Evolutionary conservation across 1,284 basidiomycete species (phyloP).

Genomic region (Entoloma clypeatum): DNA sequence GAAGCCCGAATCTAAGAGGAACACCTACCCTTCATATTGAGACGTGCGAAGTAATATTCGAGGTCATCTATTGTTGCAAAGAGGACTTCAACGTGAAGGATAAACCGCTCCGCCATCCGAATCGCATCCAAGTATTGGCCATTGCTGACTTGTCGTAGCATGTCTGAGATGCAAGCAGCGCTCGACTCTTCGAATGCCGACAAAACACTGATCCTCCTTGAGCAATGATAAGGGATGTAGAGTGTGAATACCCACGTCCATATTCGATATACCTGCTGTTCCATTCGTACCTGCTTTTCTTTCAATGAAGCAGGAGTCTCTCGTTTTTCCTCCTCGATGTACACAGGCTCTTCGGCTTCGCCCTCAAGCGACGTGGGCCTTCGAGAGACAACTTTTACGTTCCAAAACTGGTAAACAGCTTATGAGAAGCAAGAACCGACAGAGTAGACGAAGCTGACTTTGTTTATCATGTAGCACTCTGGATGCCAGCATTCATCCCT

Average conservation of each 20-base stretch:
- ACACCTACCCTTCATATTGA: slow-evolving; percentile 77
- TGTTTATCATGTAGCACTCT: slow-evolving; percentile 99
- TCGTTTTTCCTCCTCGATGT: slow-evolving; percentile 70
- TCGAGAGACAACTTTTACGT: slow-evolving; percentile 90
- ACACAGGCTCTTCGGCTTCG: slow-evolving; percentile 48
- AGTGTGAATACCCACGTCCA: slow-evolving; percentile 72
- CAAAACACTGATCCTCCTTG: slow-evolving; percentile 78
- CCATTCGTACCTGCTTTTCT: slow-evolving; percentile 92
- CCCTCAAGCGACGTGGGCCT: slow-evolving; percentile 57
- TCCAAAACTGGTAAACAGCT: slow-evolving; percentile 79
- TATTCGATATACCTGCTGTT: slow-evolving; percentile 96
- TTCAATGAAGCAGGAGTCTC: slow-evolving; percentile 85
- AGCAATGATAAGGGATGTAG: too few relatives aligned
- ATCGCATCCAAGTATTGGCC: slow-evolving; percentile 96
- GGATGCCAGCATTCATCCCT: slow-evolving; percentile 99
- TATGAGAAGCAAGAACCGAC: slow-evolving; percentile 9
- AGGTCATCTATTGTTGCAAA: slow-evolving; percentile 98
- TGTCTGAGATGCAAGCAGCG: slow-evolving; percentile 99
- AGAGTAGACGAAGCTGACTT: slow-evolving; percentile 47
- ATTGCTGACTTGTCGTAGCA: slow-evolving; percentile 96
- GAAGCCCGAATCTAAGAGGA: slow-evolving; percentile 7
- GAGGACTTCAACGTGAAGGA: slow-evolving; percentile 96
- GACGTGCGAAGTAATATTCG: slow-evolving; percentile 82
- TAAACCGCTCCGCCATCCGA: slow-evolving; percentile 97
- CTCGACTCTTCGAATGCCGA: slow-evolving; percentile 98